Evolutionary conservation across 2,329 filamentous ascomycete genomes (phyloP).

Genomic region (Alternaria longipes): DNA sequence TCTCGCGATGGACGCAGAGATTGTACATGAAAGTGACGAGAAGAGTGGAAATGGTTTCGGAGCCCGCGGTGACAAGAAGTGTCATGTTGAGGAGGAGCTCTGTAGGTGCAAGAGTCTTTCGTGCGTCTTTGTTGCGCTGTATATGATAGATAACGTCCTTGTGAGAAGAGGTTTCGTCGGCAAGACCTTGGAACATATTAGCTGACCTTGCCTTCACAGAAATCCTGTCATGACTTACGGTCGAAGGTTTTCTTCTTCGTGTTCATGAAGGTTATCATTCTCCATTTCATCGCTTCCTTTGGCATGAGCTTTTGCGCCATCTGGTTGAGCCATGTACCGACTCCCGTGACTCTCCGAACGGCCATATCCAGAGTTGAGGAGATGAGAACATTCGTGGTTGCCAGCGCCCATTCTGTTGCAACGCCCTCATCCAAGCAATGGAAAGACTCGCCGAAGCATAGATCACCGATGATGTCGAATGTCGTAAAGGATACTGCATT

Average conservation of each 20-base stretch:
- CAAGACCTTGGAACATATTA: not conserved
- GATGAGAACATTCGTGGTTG: not conserved
- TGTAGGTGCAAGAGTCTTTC: not conserved
- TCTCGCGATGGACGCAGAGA: not conserved
- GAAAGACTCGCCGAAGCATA: conserved; percentile 6
- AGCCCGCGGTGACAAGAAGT: not conserved
- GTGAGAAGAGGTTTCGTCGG: not conserved
- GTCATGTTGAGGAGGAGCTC: conserved; percentile 4
- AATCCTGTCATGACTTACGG: not conserved
- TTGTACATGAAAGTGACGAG: not conserved
- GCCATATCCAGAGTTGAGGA: not conserved
- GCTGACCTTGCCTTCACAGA: not conserved
- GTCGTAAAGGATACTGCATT: not conserved
- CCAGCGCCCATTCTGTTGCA: conserved; percentile 1
- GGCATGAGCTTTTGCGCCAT: not conserved
- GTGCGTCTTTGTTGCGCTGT: not conserved
- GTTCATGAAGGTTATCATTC: not conserved
- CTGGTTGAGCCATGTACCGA: not conserved
- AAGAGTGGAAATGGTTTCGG: not conserved
- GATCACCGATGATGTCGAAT: conserved; percentile 5
- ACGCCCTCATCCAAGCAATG: not conserved
- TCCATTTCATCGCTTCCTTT: not conserved
- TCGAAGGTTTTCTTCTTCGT: not conserved
- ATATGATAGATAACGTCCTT: conserved; percentile 3
- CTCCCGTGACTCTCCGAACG: not conserved